A percentile compares a stretch with the other conserved stretches of the same genome.
Evolutionary conservation across 805 yeast genomes (phyloP).

Genomic region (Candida arabinofermentans): DNA sequence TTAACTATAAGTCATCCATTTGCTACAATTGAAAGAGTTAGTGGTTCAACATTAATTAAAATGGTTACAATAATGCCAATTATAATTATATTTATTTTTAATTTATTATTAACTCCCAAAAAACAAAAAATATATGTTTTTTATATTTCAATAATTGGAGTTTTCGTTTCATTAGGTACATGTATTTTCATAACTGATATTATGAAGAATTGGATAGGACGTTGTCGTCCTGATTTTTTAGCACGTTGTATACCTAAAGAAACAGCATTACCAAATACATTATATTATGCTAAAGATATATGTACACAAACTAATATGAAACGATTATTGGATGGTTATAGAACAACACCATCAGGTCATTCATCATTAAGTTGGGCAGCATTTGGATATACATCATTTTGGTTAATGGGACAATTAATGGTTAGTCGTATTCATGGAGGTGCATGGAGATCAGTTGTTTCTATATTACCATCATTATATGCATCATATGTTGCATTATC

Average conservation of each 20-base stretch:
- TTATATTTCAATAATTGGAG: conserved; percentile 64
- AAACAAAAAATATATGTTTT: conserved; percentile 55
- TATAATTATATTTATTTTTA: conserved; percentile 30
- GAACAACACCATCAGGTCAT: conserved; percentile 83
- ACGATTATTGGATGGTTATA: conserved; percentile 61
- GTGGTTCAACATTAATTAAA: conserved; percentile 48
- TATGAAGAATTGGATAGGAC: conserved; percentile 79
- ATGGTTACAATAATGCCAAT: conserved; percentile 52
- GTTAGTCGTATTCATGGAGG: conserved; percentile 40
- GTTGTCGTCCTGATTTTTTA: conserved; percentile 89
- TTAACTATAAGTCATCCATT: conserved; percentile 76
- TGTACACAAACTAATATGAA: conserved; percentile 50
- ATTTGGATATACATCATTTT: conserved; percentile 56
- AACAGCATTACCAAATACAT: conserved; percentile 48
- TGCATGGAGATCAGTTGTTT: conserved; percentile 56
- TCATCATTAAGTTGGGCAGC: conserved; percentile 70
- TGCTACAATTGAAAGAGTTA: conserved; percentile 70
- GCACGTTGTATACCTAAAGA: conserved; percentile 73
- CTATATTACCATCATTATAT: conserved; percentile 54
- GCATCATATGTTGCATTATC: conserved; percentile 79
- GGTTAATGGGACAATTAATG: conserved; percentile 64
- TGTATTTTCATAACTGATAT: conserved; percentile 66
- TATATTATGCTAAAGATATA: conserved; percentile 59
- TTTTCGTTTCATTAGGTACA: conserved; percentile 53
- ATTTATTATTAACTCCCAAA: conserved; percentile 40